Base-by-base conservation (phyloP, 805 yeast genomes). In the Candida koratica region DNA sequence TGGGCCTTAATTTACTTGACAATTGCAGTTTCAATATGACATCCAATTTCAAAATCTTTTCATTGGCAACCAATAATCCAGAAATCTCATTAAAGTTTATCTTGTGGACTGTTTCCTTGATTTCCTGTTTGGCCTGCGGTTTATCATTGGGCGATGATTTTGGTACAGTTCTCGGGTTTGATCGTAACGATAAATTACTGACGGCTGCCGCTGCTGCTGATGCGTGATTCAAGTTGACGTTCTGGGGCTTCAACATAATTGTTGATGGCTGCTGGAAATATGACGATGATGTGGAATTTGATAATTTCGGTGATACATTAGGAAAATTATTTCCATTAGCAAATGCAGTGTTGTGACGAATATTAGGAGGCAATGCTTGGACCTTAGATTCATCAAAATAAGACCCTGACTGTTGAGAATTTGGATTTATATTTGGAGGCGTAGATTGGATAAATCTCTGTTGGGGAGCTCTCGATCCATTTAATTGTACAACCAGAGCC, bases 21-120 rank as follows among this genome's bases (percentile, higher is more conserved):
- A 66, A 46, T 36, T 55, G 53, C 64, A 60, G 66, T 44, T 62
- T 64, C 14, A 63, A 43, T 8, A 67, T 55, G 3, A 51, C 55
- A 39, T 65, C 71, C 48, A 67, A 51, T 39, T 67, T 67, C 28
- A 67, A 47, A 14, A 67, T 64, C 43, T 65, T 65, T 35, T 67
- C 73, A 16, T 56, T 52, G 4, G 56, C 48, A 2, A 45, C 44
- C 17, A 67, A 47, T 10, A 67, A 44, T 1, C 47, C 46, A 2
- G 65, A 55, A 9, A 67, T 49, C 28, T 65, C 71, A 18, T 49
- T 54, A 36, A 66, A 54, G 18, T 52, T 56, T 22, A 66, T 56
- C 16, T 37, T 44, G 24, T 30, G 26, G 5, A 5, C 11, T 24
- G 26, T 6, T 24, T 20, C 23, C 10, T 20, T 20, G 10, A 24